Base-by-base conservation (phyloP, 2,329 filamentous ascomycete genomes). In the Exserohilum turcica region DNA sequence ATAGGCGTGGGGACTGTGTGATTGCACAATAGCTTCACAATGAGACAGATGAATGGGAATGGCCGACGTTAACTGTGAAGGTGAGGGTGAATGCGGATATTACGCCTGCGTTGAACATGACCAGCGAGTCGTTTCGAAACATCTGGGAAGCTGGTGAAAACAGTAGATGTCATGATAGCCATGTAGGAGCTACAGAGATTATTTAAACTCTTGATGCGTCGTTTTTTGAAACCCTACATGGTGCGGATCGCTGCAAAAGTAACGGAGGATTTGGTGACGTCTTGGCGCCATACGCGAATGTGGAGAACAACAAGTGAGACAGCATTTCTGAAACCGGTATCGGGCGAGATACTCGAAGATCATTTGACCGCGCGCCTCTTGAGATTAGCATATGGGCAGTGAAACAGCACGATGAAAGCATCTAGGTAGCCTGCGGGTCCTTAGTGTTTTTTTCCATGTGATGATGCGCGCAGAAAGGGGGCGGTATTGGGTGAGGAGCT, bases 31-130 rank as follows among this genome's bases (percentile, higher is more conserved):
- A 53, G 45, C 45, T 60, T 57, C 60, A 66, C 54, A 66, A 59
- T 64, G 61, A 59, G 49, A 60, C 59, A 63, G 57, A 52, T 47
- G 7, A 21, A 49, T 51, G 54, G 52, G 49, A 48, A 19, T 35
- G 33, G 36, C 39, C 18, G 10, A 43, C 27, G 46, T 48, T 53
- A 50, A 50, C 42, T 48, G 52, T 43, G 52, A 36, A 62, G 44
- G 51, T 63, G 56, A 54, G 63, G 29, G 60, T 65, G 60, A 62
- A 61, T 60, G 55, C 35, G 52, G 35, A 37, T 6, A 13, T 39
- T 48, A 47, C 42, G 42, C 36, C 21, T 13, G 12, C 10, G 27
- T 51, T 39, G 19, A 48, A 31, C 15, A 31, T 19, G 24, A 18
- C 37, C 42, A 51, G 48, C 52, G 43, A 61, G 54, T 59, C 13